Conservation (phyloP, 2,329 filamentous ascomycete species). For the Hypomyces rosellus region DNA sequence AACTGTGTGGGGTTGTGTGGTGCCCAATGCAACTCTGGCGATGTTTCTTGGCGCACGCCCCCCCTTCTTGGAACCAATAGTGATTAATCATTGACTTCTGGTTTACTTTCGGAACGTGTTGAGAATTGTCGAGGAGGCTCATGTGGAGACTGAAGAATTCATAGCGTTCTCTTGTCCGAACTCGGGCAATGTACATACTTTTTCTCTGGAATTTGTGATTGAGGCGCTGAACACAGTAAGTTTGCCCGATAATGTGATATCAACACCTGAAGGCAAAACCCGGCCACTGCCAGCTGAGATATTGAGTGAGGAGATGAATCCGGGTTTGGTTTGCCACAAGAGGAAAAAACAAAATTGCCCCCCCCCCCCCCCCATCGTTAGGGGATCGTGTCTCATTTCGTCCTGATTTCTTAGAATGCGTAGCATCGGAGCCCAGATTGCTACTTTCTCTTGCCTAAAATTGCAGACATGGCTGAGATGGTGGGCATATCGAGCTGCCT, state of each 20-base stretch:
- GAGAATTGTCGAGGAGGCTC: not conserved
- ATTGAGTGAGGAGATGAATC: too few species aligned
- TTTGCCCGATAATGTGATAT: too few species aligned
- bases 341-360: too few species aligned
- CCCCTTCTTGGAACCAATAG: not conserved
- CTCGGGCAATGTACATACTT: not conserved
- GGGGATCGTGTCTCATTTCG: too few species aligned
- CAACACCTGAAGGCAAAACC: too few species aligned
- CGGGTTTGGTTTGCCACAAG: too few species aligned
- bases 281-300: too few species aligned
- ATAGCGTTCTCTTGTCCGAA: not conserved
- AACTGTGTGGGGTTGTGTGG: constrained; percentile 3
- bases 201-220: not conserved
- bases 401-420: too few species aligned
- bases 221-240: too few species aligned
- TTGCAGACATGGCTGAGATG: not conserved
- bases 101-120: not conserved
- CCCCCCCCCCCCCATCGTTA: too few species aligned
- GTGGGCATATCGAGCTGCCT: not conserved
- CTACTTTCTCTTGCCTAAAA: not conserved
- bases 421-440: too few species aligned
- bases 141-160: not conserved
- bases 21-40: not conserved
- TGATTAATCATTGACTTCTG: not conserved
- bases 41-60: not conserved